Evolutionary conservation across 352 stramenopile genomes (phyloP), one percentile per base, ranked within the genome.

Genomic region (Globisporangium parvum): DNA sequence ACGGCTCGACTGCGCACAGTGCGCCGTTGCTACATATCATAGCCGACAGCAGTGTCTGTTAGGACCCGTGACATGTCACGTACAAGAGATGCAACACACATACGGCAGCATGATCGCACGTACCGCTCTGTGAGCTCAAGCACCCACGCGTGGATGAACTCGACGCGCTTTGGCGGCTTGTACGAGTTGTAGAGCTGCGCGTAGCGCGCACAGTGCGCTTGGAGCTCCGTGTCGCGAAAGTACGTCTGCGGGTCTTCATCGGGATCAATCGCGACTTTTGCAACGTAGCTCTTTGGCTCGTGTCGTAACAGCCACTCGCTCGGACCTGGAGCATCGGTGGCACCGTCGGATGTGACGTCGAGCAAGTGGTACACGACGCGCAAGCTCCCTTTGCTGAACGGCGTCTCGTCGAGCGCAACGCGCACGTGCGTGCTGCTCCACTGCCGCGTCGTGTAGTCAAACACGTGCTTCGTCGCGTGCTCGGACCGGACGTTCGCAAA

Each of bases 221-320:
- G 86, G 20, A 93, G 65, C 66, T 96, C 86, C 47, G 91, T 91
- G 57, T 96, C 86, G 12, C 78, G 79, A 60, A 96, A 96, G 53
- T 96, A 96, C 53, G 85, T 94, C 55, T 93, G 78, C 41, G 85
- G 84, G 33, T 94, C 82, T 66, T 94, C 85, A 46, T 93, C 77
- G 11, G 82, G 84, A 49, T 96, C 83, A 48, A 96, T 94, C 14
- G 84, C 83, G 39, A 96, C 61, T 56, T 96, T 96, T 33, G 84
- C 84, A 9, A 96, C 85, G 56, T 90, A 91, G 47, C 68, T 92
- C n/a, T 61, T 67, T 28, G 35, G 21, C 33, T 51, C 56, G 0
- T 66, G 17, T 6, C 28, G 44, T 20, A 28, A n/a, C 31, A 42
- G 48, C 18, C 6, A 37, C 5, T 58, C 9, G 14, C 6, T 20